phyloP scores from a whole-genome alignment of 257 asterid species.

The Cruciata laevipes region DNA sequence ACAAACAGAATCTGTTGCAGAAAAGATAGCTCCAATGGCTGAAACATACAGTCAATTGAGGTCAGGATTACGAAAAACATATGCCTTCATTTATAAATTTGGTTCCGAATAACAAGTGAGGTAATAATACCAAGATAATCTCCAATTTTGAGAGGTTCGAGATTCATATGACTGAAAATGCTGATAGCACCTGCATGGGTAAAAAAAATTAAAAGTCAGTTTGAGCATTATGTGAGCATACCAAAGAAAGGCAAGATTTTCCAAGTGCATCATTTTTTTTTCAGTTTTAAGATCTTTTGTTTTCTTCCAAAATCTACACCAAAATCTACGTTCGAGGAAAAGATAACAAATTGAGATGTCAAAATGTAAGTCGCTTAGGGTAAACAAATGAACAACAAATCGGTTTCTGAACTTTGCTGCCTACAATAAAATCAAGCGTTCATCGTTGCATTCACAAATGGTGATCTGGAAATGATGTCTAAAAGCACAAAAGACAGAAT shows the following conservation, averaged over 20 bases:
- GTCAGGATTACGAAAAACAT: slow-evolving; percentile 11
- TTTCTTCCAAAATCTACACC: neutral
- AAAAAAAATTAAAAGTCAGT: slow-evolving; percentile 9
- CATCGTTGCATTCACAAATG: slow-evolving; percentile 4
- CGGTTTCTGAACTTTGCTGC: neutral
- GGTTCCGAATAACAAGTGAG: neutral
- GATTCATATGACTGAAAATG: slow-evolving; percentile 55
- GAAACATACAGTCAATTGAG: slow-evolving; percentile 20
- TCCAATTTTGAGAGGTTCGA: slow-evolving; percentile 61
- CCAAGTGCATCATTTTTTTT: neutral
- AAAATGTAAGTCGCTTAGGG: neutral
- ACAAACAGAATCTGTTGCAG: slow-evolving; percentile 99
- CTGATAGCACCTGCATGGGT: slow-evolving; percentile 59
- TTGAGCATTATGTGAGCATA: neutral
- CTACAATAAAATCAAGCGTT: neutral
- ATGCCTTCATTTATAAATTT: neutral
- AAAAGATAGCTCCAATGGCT: slow-evolving; percentile 96
- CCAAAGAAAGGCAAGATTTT: neutral
- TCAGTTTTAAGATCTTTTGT: neutral
- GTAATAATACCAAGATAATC: slow-evolving; percentile 70
- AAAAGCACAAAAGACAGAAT: slow-evolving; percentile 9
- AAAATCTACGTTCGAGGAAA: neutral
- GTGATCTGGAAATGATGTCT: neutral
- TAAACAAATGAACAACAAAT: neutral
- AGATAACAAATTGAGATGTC: too few relatives aligned